Evolutionary conservation across 345 rosid species (phyloP).

Genomic region (Lepidium sativum): DNA sequence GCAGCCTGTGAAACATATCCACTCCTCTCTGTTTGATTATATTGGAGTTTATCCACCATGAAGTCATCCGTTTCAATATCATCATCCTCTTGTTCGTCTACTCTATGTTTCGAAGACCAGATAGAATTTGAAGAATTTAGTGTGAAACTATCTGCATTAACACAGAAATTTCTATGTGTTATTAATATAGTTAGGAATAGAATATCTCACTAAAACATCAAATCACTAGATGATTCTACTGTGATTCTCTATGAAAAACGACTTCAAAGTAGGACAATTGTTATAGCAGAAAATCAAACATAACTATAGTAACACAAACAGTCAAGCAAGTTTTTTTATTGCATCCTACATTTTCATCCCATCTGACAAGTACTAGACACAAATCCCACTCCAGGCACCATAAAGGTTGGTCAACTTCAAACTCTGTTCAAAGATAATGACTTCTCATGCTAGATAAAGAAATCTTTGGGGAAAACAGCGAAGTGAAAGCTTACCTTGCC

Average conservation of each 20-base stretch:
- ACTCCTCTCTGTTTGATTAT: conserved; percentile 27
- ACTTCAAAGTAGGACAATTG: neutral
- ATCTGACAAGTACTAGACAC: neutral
- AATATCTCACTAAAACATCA: neutral
- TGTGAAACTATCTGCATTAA: conserved; percentile 32
- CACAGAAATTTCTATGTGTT: neutral
- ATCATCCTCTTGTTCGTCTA: conserved; percentile 41
- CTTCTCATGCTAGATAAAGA: neutral
- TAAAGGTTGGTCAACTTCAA: neutral
- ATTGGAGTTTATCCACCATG: conserved; percentile 28
- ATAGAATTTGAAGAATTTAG: conserved; percentile 37
- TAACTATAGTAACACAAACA: neutral
- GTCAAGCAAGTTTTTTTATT: neutral
- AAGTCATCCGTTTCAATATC: conserved; percentile 34
- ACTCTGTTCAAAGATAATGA: neutral
- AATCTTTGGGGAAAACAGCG: neutral
- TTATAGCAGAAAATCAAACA: neutral
- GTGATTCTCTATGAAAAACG: neutral
- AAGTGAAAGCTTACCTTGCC: conserved; percentile 40
- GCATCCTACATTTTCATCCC: neutral
- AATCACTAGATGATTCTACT: neutral
- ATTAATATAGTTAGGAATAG: neutral
- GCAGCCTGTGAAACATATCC: conserved; percentile 82
- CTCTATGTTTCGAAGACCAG: conserved; percentile 35
- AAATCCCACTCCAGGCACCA: neutral